Evolutionary conservation across 2,329 filamentous ascomycete species (phyloP).

Genomic region (Penicillium occitanis): DNA sequence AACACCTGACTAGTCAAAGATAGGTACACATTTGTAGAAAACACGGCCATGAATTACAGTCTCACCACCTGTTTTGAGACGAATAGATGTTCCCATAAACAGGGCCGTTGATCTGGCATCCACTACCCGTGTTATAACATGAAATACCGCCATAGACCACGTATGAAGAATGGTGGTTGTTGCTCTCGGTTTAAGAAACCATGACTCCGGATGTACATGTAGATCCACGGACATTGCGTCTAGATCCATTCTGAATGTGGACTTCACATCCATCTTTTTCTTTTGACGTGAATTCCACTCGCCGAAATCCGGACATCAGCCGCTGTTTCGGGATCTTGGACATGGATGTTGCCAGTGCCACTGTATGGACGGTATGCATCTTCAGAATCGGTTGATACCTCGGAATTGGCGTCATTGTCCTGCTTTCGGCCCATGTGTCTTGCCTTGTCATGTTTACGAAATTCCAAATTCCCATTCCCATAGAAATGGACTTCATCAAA

Average conservation of each 20-base stretch:
- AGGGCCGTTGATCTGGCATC: neutral
- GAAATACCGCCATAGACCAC: neutral
- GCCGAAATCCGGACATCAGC: neutral
- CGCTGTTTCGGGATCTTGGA: neutral
- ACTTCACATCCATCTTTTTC: neutral
- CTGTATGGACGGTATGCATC: too few relatives aligned
- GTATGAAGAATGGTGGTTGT: neutral
- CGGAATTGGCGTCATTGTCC: neutral
- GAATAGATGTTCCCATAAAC: neutral
- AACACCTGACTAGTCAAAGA: neutral
- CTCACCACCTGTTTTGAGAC: neutral
- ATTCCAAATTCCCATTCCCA: neutral
- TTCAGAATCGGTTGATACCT: too few relatives aligned
- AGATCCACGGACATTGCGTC: neutral
- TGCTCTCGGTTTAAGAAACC: neutral
- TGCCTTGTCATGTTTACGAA: neutral
- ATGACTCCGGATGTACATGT: neutral
- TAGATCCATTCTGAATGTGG: neutral
- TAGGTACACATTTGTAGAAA: neutral
- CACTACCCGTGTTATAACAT: neutral
- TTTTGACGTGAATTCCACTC: neutral
- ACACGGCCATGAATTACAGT: neutral
- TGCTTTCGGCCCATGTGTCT: too few relatives aligned
- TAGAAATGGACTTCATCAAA: neutral
- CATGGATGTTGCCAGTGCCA: neutral